Conservation (phyloP, 257 asterid genomes). For the Salvia hispanica region DNA sequence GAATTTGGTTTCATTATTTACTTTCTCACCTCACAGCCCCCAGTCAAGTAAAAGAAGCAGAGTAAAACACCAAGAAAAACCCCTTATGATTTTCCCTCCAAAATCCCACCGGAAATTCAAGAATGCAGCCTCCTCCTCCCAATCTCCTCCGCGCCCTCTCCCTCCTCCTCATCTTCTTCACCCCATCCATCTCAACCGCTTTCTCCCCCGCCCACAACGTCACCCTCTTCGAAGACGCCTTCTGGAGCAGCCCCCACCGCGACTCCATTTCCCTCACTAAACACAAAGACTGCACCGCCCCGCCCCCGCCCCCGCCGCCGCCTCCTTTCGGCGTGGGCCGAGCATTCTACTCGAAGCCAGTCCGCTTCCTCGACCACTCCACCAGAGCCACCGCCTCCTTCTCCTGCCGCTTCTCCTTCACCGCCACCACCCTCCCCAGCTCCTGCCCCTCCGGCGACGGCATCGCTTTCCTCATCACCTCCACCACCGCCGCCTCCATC, state of each 20-base stretch:
- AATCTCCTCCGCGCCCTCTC: conserved; percentile 27
- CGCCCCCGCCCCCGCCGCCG: conserved; percentile 26
- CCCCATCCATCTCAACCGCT: conserved; percentile 36
- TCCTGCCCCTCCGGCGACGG: conserved; percentile 81
- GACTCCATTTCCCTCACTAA: conserved; percentile 55
- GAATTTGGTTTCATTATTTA: too few species aligned
- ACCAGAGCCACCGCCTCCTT: conserved; percentile 63
- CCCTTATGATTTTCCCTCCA: not conserved
- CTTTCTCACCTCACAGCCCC: too few species aligned
- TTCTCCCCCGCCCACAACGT: conserved; percentile 43
- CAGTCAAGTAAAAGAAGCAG: not conserved
- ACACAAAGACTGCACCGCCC: conserved; percentile 39
- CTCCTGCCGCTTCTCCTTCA: conserved; percentile 65
- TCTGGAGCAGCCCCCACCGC: conserved; percentile 26
- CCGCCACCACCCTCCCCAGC: conserved; percentile 39
- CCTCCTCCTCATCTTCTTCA: conserved; percentile 30
- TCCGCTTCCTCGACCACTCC: conserved; percentile 60
- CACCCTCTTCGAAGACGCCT: conserved; percentile 61
- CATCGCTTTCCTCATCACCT: conserved; percentile 57
- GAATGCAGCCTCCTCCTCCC: conserved; percentile 33
- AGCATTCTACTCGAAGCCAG: conserved; percentile 57
- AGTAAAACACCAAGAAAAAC: not conserved
- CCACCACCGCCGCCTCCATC: conserved; percentile 43
- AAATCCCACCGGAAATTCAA: not conserved
- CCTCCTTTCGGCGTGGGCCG: conserved; percentile 49